These are phyloP conservation scores for Nakazawaea anatomiae DNA, from an alignment of 805 yeast species.

Conservation along the genomic window DNA sequence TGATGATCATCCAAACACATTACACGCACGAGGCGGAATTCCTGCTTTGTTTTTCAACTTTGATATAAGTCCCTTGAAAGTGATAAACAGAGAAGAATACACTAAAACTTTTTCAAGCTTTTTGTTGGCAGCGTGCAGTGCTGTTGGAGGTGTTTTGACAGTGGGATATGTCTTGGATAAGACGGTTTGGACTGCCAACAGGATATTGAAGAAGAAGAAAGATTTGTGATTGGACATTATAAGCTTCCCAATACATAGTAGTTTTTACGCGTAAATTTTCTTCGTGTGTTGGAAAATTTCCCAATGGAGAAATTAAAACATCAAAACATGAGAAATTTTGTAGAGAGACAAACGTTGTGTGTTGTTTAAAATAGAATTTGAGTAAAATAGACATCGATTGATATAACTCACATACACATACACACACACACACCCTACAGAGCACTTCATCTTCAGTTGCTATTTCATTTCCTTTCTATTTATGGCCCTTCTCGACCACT, in stretches of 20 bases:
- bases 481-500: too few species aligned
- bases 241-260: background rate
- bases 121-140: conserved; percentile 74
- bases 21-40: conserved; percentile 78
- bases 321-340: background rate
- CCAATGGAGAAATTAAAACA: background rate
- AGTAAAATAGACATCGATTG: too few species aligned
- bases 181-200: conserved; percentile 84
- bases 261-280: background rate
- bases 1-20: conserved; percentile 82
- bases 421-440: too few species aligned
- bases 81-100: conserved; percentile 74
- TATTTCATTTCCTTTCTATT: too few species aligned
- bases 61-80: conserved; percentile 90
- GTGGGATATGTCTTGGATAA: conserved; percentile 87
- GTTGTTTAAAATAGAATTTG: too few species aligned
- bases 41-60: conserved; percentile 87
- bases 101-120: conserved; percentile 80
- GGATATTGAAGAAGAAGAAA: conserved; percentile 65
- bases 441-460: too few species aligned
- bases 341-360: background rate
- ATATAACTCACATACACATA: too few species aligned
- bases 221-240: conserved; percentile 22
- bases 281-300: too few species aligned
- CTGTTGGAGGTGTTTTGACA: conserved; percentile 89